Percentiles rank a stretch among this genome's conserved stretches.
Evolutionary conservation across 1,284 basidiomycete genomes (phyloP).

Genomic region (Cryptococcus floricola): DNA sequence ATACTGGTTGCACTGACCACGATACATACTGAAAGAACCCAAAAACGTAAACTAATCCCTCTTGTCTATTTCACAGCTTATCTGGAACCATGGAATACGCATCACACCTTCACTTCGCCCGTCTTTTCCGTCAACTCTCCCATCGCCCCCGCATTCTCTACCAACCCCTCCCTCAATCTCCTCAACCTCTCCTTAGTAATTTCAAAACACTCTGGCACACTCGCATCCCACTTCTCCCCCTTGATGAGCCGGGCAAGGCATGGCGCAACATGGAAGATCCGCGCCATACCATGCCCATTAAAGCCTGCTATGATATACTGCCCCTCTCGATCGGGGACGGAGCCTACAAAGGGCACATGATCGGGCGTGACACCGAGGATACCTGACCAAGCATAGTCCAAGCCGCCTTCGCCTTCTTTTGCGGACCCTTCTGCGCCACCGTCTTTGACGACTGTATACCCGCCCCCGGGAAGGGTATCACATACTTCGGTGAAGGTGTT

Average conservation of each 20-base stretch:
- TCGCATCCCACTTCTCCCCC: conserved; percentile 29
- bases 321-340: conserved; percentile 29
- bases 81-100: not conserved
- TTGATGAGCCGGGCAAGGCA: conserved; percentile 29
- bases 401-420: conserved; percentile 18
- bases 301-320: conserved; percentile 38
- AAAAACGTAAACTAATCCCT: too few species aligned
- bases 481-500: conserved; percentile 2
- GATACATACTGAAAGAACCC: not conserved
- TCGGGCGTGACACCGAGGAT: conserved; percentile 41
- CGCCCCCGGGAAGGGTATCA: conserved; percentile 20
- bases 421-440: not conserved
- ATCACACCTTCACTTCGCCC: not conserved
- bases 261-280: conserved; percentile 43
- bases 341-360: conserved; percentile 36
- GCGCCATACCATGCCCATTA: conserved; percentile 45
- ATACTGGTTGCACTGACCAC: not conserved
- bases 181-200: conserved; percentile 27
- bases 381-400: conserved; percentile 41
- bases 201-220: conserved; percentile 33
- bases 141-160: not conserved
- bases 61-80: too few species aligned
- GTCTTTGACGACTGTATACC: conserved; percentile 13
- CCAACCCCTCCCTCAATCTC: conserved; percentile 14
- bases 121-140: not conserved